Percentiles rank a stretch among this genome's conserved stretches.
Evolutionary conservation across 164 flowering plant genomes (phyloP).

Genomic region (Annona cherimola): DNA sequence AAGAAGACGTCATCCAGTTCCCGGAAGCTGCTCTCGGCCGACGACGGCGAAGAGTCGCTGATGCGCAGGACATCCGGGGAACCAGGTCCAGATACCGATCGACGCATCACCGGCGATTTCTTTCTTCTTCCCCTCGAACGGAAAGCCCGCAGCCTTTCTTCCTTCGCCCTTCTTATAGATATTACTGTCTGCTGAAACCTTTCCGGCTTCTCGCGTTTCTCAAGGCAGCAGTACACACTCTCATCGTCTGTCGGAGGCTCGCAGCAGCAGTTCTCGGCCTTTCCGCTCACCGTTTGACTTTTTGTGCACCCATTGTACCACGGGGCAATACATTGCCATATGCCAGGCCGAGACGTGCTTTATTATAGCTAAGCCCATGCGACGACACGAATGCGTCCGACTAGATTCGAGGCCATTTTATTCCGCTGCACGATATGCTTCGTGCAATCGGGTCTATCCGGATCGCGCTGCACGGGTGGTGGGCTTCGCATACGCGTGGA

Average conservation of each 20-base stretch:
- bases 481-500: too few species aligned
- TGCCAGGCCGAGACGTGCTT: too few species aligned
- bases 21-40: constrained; percentile 45
- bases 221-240: too few species aligned
- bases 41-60: constrained; percentile 22
- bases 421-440: too few species aligned
- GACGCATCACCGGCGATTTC: background rate
- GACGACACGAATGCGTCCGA: too few species aligned
- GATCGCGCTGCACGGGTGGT: too few species aligned
- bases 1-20: constrained; percentile 61
- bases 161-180: background rate
- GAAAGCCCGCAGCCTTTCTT: background rate
- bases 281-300: background rate
- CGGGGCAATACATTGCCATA: too few species aligned
- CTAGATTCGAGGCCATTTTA: too few species aligned
- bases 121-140: background rate
- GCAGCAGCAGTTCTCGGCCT: background rate
- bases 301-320: too few species aligned
- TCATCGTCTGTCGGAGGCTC: too few species aligned
- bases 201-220: background rate
- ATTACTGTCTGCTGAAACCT: background rate
- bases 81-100: background rate
- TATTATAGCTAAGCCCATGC: too few species aligned
- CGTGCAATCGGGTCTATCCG: too few species aligned
- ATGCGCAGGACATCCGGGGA: constrained; percentile 14